Percentiles rank a stretch among this genome's conserved stretches.
Conservation (phyloP, 768 basidiomycete genomes). For the Phlebiopsis flavidoalba region DNA sequence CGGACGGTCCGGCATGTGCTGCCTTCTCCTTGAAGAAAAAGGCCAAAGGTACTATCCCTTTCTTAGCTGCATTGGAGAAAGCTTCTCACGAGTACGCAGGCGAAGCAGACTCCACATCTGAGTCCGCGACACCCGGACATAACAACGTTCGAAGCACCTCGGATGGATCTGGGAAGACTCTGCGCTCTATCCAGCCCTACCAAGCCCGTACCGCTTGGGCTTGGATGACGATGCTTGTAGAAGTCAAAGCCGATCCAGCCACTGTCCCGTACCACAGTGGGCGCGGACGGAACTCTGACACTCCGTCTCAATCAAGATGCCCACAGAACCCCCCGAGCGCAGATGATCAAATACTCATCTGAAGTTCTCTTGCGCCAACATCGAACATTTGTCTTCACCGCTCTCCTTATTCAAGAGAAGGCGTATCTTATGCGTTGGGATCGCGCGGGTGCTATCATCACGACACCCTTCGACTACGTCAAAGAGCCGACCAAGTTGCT, state of each 20-base stretch:
- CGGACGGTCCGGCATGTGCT: too few relatives aligned
- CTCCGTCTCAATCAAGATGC: background rate
- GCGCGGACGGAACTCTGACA: background rate
- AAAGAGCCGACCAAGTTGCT: background rate
- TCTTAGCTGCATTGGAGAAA: too few relatives aligned
- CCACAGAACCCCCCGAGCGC: background rate
- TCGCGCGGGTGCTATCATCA: background rate
- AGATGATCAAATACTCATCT: background rate
- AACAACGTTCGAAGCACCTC: too few relatives aligned
- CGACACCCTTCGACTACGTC: background rate
- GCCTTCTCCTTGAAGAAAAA: too few relatives aligned
- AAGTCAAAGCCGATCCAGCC: background rate
- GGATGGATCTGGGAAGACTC: too few relatives aligned
- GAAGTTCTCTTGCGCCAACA: background rate
- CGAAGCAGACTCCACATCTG: too few relatives aligned
- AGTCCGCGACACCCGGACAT: too few relatives aligned
- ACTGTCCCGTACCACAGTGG: background rate
- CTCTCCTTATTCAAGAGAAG: background rate
- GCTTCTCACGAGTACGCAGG: too few relatives aligned
- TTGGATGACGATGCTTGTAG: background rate
- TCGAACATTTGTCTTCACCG: background rate
- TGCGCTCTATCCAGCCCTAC: background rate
- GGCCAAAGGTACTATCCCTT: too few relatives aligned
- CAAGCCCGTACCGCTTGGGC: background rate
- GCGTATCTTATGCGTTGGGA: slow-evolving; percentile 1